Evolutionary conservation across 2,329 filamentous ascomycete genomes (phyloP), one percentile per base, ranked within the genome.

Genomic region (Leptodontidium sp.): DNA sequence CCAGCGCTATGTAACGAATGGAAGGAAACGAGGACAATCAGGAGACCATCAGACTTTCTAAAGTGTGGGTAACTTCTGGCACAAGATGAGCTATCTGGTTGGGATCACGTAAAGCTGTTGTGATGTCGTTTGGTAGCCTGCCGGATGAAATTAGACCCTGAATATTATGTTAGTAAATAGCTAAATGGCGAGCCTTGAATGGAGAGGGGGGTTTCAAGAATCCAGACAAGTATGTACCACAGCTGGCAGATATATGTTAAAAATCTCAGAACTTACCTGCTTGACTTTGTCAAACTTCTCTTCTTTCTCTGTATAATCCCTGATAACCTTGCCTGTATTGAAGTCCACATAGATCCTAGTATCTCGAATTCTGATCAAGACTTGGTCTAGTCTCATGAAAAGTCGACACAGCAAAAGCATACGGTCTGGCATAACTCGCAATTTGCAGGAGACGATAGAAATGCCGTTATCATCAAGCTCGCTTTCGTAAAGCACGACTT

Each of bases 401-500:
- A 98, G 90, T 29, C 96, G 87, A 73, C 88, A 89, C 3, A 99
- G 87, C 70, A 99, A 84, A 66, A 99, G 85, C 81, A 99, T 89
- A 66, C 96, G 86, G 75, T 91, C 88, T 66, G 94, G 93, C 90
- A 98, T 98, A 67, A 98, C 95, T 69, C 96, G 87, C 62, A 98
- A 84, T 84, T 99, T 99, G 81, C 92, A 93, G 71, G 91, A 97
- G 68, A 97, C 85, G 78, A 98, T 87, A 38, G 93, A 93, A 75
- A 98, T 96, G 70, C 96, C 96, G 78, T 99, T 99, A 80, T 99
- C 96, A 70, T 97, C 96, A 58, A 99, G 87, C 84, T 99, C 96
- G 82, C 97, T 97, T 83, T 99, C 96, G 80, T 97, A 99, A 59
- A 99, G 86, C 75, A 98, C 90, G 49, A 99, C 93, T 76, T 98